These are phyloP conservation scores for Cryptosporidium meleagridis DNA, from an alignment of 169 alveolate species.

Conservation along the genomic window DNA sequence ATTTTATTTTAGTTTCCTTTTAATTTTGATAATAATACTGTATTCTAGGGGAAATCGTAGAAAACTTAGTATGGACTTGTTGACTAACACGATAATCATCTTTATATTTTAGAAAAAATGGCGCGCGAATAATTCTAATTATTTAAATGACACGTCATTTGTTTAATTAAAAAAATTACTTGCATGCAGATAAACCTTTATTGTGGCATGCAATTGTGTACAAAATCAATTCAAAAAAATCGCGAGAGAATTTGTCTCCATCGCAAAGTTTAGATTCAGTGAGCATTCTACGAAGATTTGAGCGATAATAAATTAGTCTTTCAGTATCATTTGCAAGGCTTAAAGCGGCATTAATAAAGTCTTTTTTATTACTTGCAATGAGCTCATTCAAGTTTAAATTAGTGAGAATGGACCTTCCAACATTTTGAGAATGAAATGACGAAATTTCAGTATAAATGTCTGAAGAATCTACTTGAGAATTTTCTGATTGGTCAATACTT, in stretches of 20 bases:
- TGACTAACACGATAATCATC: not conserved
- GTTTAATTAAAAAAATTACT: not conserved
- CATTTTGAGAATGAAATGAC: conserved; percentile 78
- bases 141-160: not conserved
- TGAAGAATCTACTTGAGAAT: not conserved
- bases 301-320: conserved; percentile 25
- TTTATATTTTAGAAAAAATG: not conserved
- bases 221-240: not conserved
- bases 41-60: no score
- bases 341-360: conserved; percentile 62
- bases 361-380: conserved; percentile 38
- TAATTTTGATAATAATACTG: not conserved
- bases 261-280: conserved; percentile 36
- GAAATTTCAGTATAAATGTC: conserved; percentile 3
- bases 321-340: conserved; percentile 33
- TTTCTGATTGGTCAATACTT: conserved; percentile 30
- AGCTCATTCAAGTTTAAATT: conserved; percentile 69
- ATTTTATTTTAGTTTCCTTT: no score
- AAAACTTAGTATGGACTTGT: not conserved
- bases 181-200: not conserved
- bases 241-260: conserved; percentile 31
- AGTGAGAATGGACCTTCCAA: conserved; percentile 76
- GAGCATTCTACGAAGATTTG: conserved; percentile 22
- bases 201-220: conserved; percentile 17
- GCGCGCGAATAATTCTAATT: not conserved